Percentiles rank a stretch among this genome's conserved stretches.
Conservation (phyloP, 2,329 filamentous ascomycete species). For the Talaromyces piceae region DNA sequence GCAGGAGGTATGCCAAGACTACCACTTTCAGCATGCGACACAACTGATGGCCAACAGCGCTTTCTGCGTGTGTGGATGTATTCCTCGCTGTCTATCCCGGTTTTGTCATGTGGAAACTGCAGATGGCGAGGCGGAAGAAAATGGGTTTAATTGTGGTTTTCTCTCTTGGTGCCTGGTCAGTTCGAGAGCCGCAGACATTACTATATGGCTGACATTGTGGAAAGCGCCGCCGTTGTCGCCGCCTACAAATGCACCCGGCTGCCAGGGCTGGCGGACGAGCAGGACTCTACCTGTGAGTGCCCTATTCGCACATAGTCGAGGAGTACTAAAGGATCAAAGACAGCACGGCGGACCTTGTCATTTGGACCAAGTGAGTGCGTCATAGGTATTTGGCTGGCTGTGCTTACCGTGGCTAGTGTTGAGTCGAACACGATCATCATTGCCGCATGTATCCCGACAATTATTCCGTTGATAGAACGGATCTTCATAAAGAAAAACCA, state of each 20-base stretch:
- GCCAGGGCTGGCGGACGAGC: constrained; percentile 22
- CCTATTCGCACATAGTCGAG: background rate
- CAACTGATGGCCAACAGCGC: constrained; percentile 6
- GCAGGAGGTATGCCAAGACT: constrained; percentile 1
- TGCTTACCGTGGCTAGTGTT: background rate
- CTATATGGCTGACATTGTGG: background rate
- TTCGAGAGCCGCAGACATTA: background rate
- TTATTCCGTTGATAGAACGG: background rate
- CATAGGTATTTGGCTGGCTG: background rate
- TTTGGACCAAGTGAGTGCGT: constrained; percentile 10
- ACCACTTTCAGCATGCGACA: background rate
- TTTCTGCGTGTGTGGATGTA: constrained; percentile 22
- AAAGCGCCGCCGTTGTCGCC: constrained; percentile 22
- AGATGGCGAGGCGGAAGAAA: constrained; percentile 20
- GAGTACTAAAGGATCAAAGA: constrained; percentile 1
- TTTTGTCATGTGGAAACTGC: constrained; percentile 20
- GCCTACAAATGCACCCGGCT: constrained; percentile 23
- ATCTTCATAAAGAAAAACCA: background rate
- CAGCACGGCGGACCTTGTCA: constrained; percentile 3
- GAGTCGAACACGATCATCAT: constrained; percentile 6
- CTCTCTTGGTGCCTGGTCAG: constrained; percentile 21
- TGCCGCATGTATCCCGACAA: constrained; percentile 1
- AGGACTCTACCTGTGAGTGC: constrained; percentile 27
- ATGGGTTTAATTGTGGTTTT: constrained; percentile 16
- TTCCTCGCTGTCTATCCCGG: constrained; percentile 20